These are phyloP conservation scores for Arthroderma sp. DNA, from an alignment of 2,329 filamentous ascomycete species.

Conservation along the genomic window DNA sequence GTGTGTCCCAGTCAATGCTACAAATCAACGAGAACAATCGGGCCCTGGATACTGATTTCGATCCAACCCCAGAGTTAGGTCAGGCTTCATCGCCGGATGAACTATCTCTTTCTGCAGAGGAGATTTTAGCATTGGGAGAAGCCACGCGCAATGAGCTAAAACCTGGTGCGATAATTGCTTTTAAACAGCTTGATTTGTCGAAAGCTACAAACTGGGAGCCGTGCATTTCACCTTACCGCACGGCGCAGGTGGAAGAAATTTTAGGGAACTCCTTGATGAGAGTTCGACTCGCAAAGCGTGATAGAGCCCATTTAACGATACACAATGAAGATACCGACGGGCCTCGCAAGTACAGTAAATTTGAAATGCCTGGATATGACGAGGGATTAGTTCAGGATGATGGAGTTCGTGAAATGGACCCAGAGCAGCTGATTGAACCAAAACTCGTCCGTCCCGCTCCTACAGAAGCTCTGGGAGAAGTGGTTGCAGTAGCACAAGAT, in stretches of 20 bases:
- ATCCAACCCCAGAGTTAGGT: background rate
- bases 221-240: slow-evolving; percentile 42
- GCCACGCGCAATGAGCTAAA: slow-evolving; percentile 22
- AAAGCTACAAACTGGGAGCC: slow-evolving; percentile 36
- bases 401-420: slow-evolving; percentile 47
- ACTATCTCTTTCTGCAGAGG: slow-evolving; percentile 38
- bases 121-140: slow-evolving; percentile 49
- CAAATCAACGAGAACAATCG: background rate
- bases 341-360: slow-evolving; percentile 60
- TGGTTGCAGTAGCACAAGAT: slow-evolving; percentile 19
- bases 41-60: background rate
- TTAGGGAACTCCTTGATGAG: slow-evolving; percentile 42
- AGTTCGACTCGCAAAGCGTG: slow-evolving; percentile 55
- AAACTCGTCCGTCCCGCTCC: slow-evolving; percentile 44
- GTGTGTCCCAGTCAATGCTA: too few relatives aligned
- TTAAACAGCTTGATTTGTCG: slow-evolving; percentile 35
- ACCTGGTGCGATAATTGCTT: slow-evolving; percentile 31
- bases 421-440: slow-evolving; percentile 53
- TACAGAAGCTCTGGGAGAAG: slow-evolving; percentile 12
- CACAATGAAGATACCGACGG: slow-evolving; percentile 57
- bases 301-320: slow-evolving; percentile 41
- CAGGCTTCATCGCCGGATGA: slow-evolving; percentile 17
- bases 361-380: slow-evolving; percentile 58
- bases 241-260: slow-evolving; percentile 50
- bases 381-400: slow-evolving; percentile 43